Evolutionary conservation across 257 asterid genomes (phyloP), one percentile per base, ranked within the genome.

Genomic region (Avicennia marina): DNA sequence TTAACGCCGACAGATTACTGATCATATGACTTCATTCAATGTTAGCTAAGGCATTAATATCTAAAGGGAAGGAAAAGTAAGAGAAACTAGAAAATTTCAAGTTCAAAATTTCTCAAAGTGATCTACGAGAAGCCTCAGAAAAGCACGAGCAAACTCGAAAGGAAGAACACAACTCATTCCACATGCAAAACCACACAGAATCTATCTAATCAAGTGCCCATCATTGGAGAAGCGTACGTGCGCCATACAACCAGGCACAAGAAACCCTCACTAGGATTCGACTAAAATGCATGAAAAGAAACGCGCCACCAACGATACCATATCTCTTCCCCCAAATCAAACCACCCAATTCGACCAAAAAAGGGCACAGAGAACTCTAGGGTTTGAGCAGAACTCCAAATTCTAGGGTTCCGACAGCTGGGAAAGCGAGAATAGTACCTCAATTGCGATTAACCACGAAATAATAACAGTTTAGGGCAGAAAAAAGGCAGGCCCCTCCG

Each of bases 401-500:
- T 53, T 47, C 53, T 47, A 47, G 53, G 27, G 53, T 20, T 47
- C 5, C 19, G 19, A 53, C 2, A n/a, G 24, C 42, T n/a, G 2
- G 13, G 20, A 15, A 29, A 10, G 2, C 43, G 22, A 33, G 41
- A 53, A 27, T 15, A 8, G 2, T 53, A 53, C 59, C 59, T 53
- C 22, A 27, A 31, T 53, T 15, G 21, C 21, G 29, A 53, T 13
- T 9, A 27, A 7, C 22, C 59, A 53, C 41, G 43, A 53, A 17
- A 15, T 2, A 53, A 53, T 32, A 9, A 24, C 59, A 53, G 57
- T 42, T 39, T 64, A 55, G 66, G 65, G 60, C 38, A 24, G 17
- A 54, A 63, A 63, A 51, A 5, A 58, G n/a, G 38, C 43, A 42
- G 32, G 66, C 60, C 68, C 44, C 50, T 1, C 29, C 11, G 32